phyloP scores from a whole-genome alignment of 371 early-diverging fungal genomes.

The Rhizomucor miehei region DNA sequence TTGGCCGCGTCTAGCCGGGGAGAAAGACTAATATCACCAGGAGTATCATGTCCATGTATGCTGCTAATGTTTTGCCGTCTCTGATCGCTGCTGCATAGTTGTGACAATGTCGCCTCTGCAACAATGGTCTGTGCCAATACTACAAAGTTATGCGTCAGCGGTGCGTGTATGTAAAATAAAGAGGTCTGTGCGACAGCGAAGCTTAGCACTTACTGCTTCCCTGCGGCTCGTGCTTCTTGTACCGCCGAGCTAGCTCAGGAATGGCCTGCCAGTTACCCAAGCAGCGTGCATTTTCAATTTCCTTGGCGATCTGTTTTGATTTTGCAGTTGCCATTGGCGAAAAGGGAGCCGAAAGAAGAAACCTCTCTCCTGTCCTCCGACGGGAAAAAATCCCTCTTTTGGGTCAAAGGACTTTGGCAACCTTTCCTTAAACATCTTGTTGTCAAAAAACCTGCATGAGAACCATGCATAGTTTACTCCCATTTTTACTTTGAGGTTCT shows the following conservation, averaged over 20 bases:
- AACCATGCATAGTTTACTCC: no score
- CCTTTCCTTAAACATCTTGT: no score
- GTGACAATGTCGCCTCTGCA: conserved; percentile 38
- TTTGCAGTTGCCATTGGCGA: conserved; percentile 8
- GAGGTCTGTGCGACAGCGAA: no score
- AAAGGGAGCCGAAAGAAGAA: no score
- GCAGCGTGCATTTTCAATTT: conserved; percentile 56
- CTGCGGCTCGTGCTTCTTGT: conserved; percentile 59
- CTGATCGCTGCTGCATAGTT: conserved; percentile 8
- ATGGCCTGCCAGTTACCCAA: conserved; percentile 54
- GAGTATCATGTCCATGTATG: conserved; percentile 26
- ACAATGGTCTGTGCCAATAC: conserved; percentile 46
- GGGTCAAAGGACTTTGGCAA: no score
- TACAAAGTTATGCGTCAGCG: conserved; percentile 6
- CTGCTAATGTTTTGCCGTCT: not conserved
- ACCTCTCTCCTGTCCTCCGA: no score
- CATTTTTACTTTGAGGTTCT: no score
- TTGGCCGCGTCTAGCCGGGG: conserved; percentile 21
- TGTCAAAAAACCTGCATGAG: no score
- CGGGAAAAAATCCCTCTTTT: no score
- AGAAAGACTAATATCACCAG: conserved; percentile 21
- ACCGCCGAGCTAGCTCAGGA: conserved; percentile 63
- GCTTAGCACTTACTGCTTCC: conserved; percentile 53
- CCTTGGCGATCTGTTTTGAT: conserved; percentile 29
- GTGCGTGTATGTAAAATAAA: no score